A percentile compares a stretch with the other conserved stretches of the same genome.
Evolutionary conservation across 2,329 filamentous ascomycete genomes (phyloP).

Genomic region (Thelonectria blattea): DNA sequence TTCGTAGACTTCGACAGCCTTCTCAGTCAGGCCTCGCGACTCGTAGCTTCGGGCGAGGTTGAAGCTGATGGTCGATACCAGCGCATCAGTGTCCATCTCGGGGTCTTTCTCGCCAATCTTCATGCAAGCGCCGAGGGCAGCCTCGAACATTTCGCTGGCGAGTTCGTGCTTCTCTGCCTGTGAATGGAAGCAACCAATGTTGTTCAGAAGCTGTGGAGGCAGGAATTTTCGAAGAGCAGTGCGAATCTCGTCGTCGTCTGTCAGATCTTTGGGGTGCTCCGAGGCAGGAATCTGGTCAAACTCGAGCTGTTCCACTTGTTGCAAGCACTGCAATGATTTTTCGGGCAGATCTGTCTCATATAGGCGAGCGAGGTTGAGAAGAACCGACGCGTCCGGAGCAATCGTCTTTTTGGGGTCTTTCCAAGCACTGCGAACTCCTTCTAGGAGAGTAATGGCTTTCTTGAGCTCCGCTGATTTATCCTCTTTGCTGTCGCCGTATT

Average conservation of each 20-base stretch:
- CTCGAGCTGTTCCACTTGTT: conserved; percentile 91
- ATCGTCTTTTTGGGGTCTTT: conserved; percentile 89
- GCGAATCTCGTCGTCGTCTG: conserved; percentile 65
- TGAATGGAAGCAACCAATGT: conserved; percentile 95
- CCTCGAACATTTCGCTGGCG: conserved; percentile 88
- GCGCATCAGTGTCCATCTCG: conserved; percentile 82
- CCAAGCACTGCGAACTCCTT: conserved; percentile 85
- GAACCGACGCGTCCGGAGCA: conserved; percentile 80
- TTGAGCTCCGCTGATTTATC: conserved; percentile 86
- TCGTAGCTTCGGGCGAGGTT: conserved; percentile 95
- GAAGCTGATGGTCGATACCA: conserved; percentile 96
- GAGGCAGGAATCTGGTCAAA: conserved; percentile 76
- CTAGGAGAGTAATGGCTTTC: conserved; percentile 85
- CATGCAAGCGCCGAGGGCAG: conserved; percentile 87
- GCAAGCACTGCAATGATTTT: conserved; percentile 88
- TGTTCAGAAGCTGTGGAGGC: conserved; percentile 91
- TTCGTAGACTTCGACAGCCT: conserved; percentile 89
- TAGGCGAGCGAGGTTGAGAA: conserved; percentile 88
- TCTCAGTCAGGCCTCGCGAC: conserved; percentile 77
- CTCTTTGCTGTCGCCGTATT: conserved; percentile 75
- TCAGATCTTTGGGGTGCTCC: conserved; percentile 63
- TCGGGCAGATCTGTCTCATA: conserved; percentile 88
- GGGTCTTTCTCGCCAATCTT: conserved; percentile 78
- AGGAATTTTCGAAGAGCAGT: conserved; percentile 75
- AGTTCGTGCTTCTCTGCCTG: conserved; percentile 81